Evolutionary conservation across 371 early-diverging fungal species (phyloP).

Genomic region (Lichtheimia corymbifera): DNA sequence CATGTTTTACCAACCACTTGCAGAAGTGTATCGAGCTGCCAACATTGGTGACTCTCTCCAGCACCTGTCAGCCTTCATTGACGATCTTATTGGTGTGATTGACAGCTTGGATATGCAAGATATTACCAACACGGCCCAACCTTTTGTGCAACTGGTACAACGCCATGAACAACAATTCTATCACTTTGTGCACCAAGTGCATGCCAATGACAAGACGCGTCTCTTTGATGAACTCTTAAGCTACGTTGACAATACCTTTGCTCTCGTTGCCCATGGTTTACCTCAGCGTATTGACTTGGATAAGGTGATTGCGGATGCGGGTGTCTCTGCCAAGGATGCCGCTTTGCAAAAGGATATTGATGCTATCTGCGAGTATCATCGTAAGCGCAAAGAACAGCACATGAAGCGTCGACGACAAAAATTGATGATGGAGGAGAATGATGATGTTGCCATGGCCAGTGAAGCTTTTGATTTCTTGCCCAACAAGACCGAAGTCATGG

Average conservation of each 20-base stretch:
- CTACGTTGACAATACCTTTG: conserved; percentile 28
- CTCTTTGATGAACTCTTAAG: conserved; percentile 34
- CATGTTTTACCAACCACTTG: conserved; percentile 61
- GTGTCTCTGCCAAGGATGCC: not conserved
- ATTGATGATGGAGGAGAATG: conserved; percentile 16
- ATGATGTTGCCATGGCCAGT: conserved; percentile 4
- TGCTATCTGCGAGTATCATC: conserved; percentile 21
- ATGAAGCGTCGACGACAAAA: conserved; percentile 22
- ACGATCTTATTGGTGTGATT: conserved; percentile 56
- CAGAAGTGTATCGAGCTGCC: conserved; percentile 61
- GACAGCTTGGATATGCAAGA: conserved; percentile 40
- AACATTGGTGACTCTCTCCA: conserved; percentile 57
- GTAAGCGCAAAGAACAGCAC: conserved; percentile 22
- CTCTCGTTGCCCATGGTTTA: conserved; percentile 22
- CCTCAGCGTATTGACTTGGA: conserved; percentile 24
- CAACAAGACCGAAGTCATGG: conserved; percentile 12
- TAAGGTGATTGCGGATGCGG: conserved; percentile 4
- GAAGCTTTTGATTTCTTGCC: conserved; percentile 16
- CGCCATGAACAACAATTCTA: conserved; percentile 58
- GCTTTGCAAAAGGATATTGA: conserved; percentile 17
- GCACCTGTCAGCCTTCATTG: conserved; percentile 53
- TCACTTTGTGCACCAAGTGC: conserved; percentile 57
- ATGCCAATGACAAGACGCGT: conserved; percentile 42
- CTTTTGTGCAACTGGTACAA: conserved; percentile 43
- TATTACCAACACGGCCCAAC: conserved; percentile 25